These are phyloP conservation scores for Calonectria multiphialidica DNA, from an alignment of 2,329 filamentous ascomycete species.

Conservation along the genomic window DNA sequence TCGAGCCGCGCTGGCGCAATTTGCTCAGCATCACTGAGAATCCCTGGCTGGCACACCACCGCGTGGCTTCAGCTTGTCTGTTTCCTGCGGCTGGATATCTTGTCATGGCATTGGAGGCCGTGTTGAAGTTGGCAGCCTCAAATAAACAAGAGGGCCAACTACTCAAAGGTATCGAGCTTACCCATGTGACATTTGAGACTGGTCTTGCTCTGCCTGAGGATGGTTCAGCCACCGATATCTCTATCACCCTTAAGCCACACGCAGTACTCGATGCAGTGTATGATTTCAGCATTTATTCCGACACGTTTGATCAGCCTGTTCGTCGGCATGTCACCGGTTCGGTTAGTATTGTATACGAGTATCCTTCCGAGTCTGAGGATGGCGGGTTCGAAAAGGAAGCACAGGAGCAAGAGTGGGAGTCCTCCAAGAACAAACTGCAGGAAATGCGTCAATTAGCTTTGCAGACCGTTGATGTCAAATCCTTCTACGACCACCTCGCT, in stretches of 20 bases:
- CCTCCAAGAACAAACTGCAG: neutral
- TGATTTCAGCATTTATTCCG: neutral
- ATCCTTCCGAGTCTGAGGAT: neutral
- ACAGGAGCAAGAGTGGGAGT: neutral
- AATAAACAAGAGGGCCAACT: neutral
- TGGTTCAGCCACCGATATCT: neutral
- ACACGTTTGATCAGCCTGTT: neutral
- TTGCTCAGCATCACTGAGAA: slow-evolving; percentile 35
- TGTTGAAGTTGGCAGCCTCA: neutral
- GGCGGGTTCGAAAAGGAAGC: neutral
- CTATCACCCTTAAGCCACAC: neutral
- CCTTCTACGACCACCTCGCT: neutral
- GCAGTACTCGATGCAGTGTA: neutral
- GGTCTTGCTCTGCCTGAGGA: neutral
- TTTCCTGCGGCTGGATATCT: slow-evolving; percentile 49
- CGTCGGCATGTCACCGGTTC: neutral
- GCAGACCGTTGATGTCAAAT: neutral
- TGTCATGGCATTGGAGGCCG: slow-evolving; percentile 61
- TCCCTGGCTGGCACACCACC: slow-evolving; percentile 55
- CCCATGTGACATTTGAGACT: neutral
- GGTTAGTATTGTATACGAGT: neutral
- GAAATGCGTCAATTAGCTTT: neutral
- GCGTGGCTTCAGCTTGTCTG: slow-evolving; percentile 20
- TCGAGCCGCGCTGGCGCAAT: slow-evolving; percentile 44
- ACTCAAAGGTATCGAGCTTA: neutral